Base-by-base conservation (phyloP, 768 basidiomycete species). In the Rhodotorula kratochvilovae region DNA sequence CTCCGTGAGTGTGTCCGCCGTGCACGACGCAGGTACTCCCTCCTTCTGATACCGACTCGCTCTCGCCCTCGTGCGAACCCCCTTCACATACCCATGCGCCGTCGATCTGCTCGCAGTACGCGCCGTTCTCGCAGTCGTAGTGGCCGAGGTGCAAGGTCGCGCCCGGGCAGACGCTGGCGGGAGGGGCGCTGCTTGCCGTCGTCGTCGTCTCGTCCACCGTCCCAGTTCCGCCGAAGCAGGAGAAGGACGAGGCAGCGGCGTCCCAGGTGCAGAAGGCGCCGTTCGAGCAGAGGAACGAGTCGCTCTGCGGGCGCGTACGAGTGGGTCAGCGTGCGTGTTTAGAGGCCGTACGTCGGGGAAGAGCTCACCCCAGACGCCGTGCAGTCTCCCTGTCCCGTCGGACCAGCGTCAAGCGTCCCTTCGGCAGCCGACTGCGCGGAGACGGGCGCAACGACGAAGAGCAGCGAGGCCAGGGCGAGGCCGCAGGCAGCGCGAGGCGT, bases 1-100 rank as follows among this genome's bases (percentile, higher is more conserved):
- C 74, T 19, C 74, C 74, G 45, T 75, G 74, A 0, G 74, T 75
- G 61, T 75, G 74, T 0, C 70, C 70, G 5, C 74, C 74, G n/a
- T 75, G 74, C 0, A 75, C 70, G 29, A 67, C 45, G 27, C 72
- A 74, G 27, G 61, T 45, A 7, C 45, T 25, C 8, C 27, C 66
- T 29, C 51, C 13, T 25, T 5, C 48, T 25, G 25, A 5, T 7
- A 42, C n/a, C 42, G 61, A 39, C 51, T 33, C 63, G 29, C 1
- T 27, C 33, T 56, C 39, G 8, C 15, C 12, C 27, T 19, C 23
- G 11, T 7, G 35, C 23, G 60, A 48, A 2, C 36, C 29, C 2
- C 46, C 51, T 36, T 72, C 70, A 61, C 74, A 75, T 2, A 68
- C 35, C 74, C 74, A 75, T 0, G 36, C 63, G 19, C 59, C 31